A percentile compares a stretch with the other conserved stretches of the same genome.
Conservation (phyloP, 306 rosid genomes). For the Lablab purpureus region DNA sequence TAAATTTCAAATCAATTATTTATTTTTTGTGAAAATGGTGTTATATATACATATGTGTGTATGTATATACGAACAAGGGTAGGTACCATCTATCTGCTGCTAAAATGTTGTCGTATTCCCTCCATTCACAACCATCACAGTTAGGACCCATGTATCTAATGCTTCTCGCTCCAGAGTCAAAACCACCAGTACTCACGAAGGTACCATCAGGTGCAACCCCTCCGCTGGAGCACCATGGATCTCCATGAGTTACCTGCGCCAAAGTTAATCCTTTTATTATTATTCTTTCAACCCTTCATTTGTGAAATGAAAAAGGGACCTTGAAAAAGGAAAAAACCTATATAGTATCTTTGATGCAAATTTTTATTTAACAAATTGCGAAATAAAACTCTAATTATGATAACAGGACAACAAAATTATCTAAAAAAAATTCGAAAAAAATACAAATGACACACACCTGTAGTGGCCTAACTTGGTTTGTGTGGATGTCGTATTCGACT, state of each 20-base stretch:
- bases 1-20: not conserved
- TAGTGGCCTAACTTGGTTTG: slow-evolving; percentile 65
- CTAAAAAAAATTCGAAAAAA: not conserved
- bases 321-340: no score
- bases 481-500: slow-evolving; percentile 63
- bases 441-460: slow-evolving; percentile 47
- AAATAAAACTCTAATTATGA: no score
- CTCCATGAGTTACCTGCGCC: slow-evolving; percentile 47
- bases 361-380: no score
- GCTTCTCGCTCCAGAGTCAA: slow-evolving; percentile 52
- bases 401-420: not conserved
- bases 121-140: slow-evolving; percentile 62
- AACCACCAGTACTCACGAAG: slow-evolving; percentile 74
- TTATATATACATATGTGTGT: no score
- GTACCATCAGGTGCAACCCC: slow-evolving; percentile 74
- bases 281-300: not conserved
- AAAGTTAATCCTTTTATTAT: not conserved
- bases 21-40: not conserved
- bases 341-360: no score
- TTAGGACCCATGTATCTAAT: slow-evolving; percentile 51
- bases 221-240: slow-evolving; percentile 95
- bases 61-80: no score
- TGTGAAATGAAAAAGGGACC: not conserved
- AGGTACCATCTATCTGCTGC: slow-evolving; percentile 63
- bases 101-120: slow-evolving; percentile 54